phyloP scores from a whole-genome alignment of 2,329 filamentous ascomycete genomes.

The Monilinia aucupariae region DNA sequence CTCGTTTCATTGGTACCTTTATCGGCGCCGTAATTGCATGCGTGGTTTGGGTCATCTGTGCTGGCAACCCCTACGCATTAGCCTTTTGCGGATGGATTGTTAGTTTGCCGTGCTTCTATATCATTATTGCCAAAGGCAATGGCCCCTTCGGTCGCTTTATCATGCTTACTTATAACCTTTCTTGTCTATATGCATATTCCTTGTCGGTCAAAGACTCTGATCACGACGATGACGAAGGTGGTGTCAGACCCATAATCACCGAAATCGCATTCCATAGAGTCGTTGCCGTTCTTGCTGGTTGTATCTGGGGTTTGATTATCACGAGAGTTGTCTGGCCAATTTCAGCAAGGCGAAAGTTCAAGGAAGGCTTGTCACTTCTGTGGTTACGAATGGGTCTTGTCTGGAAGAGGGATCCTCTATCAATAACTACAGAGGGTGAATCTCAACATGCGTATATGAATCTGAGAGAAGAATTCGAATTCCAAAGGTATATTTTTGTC shows the following conservation, averaged over 20 bases:
- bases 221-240: slow-evolving; percentile 84
- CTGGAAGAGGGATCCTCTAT: slow-evolving; percentile 89
- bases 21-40: slow-evolving; percentile 73
- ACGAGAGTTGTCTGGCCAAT: slow-evolving; percentile 92
- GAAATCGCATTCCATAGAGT: slow-evolving; percentile 87
- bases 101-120: slow-evolving; percentile 78
- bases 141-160: slow-evolving; percentile 91
- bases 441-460: slow-evolving; percentile 68
- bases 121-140: slow-evolving; percentile 78
- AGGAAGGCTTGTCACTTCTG: slow-evolving; percentile 81
- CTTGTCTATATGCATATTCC: slow-evolving; percentile 89
- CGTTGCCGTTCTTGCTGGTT: slow-evolving; percentile 77
- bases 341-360: slow-evolving; percentile 79
- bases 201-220: slow-evolving; percentile 74
- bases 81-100: slow-evolving; percentile 77
- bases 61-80: slow-evolving; percentile 69
- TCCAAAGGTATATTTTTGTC: slow-evolving; percentile 72
- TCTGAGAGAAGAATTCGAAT: slow-evolving; percentile 77
- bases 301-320: slow-evolving; percentile 86
- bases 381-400: slow-evolving; percentile 94
- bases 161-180: slow-evolving; percentile 92
- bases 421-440: slow-evolving; percentile 59
- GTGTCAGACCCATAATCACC: slow-evolving; percentile 73
- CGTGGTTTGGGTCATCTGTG: slow-evolving; percentile 69
- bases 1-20: slow-evolving; percentile 80